phyloP scores from a whole-genome alignment of 2,329 filamentous ascomycete species.

The Ophiostoma piceae region DNA sequence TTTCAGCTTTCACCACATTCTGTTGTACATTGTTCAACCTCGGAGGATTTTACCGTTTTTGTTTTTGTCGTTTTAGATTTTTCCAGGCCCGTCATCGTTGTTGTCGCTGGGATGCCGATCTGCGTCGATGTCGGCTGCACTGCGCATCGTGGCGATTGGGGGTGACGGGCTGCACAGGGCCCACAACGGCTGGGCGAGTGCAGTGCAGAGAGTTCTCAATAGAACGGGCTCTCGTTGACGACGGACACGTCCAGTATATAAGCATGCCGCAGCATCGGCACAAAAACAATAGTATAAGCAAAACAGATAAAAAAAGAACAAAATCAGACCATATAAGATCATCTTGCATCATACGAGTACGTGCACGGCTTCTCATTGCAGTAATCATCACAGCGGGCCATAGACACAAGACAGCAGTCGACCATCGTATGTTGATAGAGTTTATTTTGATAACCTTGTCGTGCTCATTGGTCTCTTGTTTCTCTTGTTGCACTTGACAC shows the following conservation, averaged over 20 bases:
- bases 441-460: not conserved
- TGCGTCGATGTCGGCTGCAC: not conserved
- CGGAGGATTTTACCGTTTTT: not conserved
- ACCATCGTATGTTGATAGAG: not conserved
- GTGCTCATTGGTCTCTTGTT: not conserved
- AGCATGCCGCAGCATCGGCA: not conserved
- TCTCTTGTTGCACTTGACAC: not conserved
- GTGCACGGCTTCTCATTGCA: not conserved
- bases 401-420: too few species aligned
- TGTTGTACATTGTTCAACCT: constrained; percentile 4
- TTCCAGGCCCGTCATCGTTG: not conserved
- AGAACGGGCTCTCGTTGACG: not conserved
- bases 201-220: not conserved
- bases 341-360: not conserved
- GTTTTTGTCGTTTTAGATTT: not conserved
- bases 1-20: constrained; percentile 7
- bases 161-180: not conserved
- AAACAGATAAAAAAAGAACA: constrained; percentile 21
- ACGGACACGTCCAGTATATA: not conserved
- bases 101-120: not conserved
- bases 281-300: constrained; percentile 17
- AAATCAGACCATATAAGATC: constrained; percentile 19
- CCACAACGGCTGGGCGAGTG: not conserved
- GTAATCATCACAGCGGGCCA: not conserved
- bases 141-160: not conserved